Base-by-base conservation (phyloP, 2,329 filamentous ascomycete species). In the Verticillium dahliae region DNA sequence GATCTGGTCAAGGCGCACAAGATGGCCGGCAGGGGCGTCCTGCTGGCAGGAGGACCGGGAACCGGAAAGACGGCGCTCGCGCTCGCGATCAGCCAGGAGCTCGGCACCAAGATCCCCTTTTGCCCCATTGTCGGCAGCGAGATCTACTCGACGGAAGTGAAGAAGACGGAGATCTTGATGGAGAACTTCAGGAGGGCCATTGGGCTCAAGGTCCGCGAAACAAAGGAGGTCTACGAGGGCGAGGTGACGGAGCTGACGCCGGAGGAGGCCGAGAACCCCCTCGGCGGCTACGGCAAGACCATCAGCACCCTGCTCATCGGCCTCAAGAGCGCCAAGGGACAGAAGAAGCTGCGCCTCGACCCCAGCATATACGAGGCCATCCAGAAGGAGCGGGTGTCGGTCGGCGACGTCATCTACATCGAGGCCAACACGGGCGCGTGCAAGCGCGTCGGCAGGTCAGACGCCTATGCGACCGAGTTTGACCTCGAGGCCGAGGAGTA, bases 341-440 rank as follows among this genome's bases (percentile, higher is more conserved):
- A 96, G 71, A 99, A 99, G 86, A 98, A 98, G 83, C 84, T 99
- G 69, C 88, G 95, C 56, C 83, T 99, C 59, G 95, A 99, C 75
- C 95, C 95, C 10, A 97, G 92, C 78, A 98, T 99, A 77, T 99
- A 98, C 81, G 95, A 99, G 78, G 95, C 95, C 3, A 97, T 99
- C 70, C 95, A 98, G 75, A 98, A 98, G 80, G 95, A 99, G 83
- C 86, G 93, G 66, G 95, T 99, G 52, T 91, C 92, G 2, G 89
- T 98, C 55, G 95, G 95, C 73, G 95, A 99, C 75, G 95, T 99
- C 70, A 91, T 99, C 75, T 99, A 99, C 80, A 98, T 99, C 68
- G 95, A 99, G 81, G 94, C 95, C 67, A 99, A 99, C 79, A 99
- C 95, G 13, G 95, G 95, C 66, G 93, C 95, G 57, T 97, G 96